Percentiles rank a stretch among this genome's conserved stretches.
Conservation (phyloP, 2,329 filamentous ascomycete genomes). For the Escovopsis sp. region DNA sequence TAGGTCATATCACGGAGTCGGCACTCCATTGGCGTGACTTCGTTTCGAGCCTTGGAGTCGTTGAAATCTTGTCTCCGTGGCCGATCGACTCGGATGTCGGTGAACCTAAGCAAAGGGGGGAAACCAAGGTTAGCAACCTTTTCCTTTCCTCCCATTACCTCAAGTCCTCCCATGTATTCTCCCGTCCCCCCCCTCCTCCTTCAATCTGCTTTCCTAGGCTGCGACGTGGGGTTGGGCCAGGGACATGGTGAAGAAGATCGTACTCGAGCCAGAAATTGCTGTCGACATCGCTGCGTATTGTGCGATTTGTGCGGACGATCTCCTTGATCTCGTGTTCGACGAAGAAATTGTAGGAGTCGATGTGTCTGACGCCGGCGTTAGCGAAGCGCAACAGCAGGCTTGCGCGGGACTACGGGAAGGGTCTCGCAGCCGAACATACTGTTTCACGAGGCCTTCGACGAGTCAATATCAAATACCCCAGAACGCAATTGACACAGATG, state of each 20-base stretch:
- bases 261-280: constrained; percentile 79
- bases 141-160: no score
- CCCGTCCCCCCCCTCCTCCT: no score
- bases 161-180: no score
- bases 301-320: constrained; percentile 82
- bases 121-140: constrained; percentile 6
- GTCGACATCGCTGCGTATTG: constrained; percentile 82
- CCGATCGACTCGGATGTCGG: constrained; percentile 73
- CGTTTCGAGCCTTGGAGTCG: constrained; percentile 51
- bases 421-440: constrained; percentile 31
- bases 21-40: constrained; percentile 91
- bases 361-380: constrained; percentile 39
- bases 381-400: constrained; percentile 1
- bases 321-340: constrained; percentile 94
- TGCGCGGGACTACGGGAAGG: not conserved
- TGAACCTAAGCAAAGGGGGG: constrained; percentile 34
- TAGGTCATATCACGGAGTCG: constrained; percentile 96
- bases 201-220: not conserved
- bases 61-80: constrained; percentile 69
- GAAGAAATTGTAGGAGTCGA: constrained; percentile 98
- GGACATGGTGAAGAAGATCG: constrained; percentile 11
- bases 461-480: constrained; percentile 1
- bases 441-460: constrained; percentile 60
- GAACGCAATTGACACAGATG: not conserved
- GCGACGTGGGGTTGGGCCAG: constrained; percentile 1